phyloP scores from a whole-genome alignment of 768 basidiomycete species.

The Pseudohyphozyma bogoriensis region DNA sequence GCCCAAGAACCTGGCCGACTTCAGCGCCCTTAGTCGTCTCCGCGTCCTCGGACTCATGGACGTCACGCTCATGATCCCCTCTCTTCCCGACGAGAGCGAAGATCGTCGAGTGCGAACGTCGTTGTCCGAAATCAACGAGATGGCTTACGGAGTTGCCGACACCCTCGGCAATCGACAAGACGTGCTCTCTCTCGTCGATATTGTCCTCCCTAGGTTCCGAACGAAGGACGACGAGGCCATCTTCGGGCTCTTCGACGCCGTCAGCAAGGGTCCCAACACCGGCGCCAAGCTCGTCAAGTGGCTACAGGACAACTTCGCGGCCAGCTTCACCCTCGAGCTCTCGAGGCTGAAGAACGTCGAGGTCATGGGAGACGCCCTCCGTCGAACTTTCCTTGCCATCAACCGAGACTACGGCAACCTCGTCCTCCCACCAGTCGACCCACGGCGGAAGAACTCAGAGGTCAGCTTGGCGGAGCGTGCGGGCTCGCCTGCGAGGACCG shows the following conservation, averaged over 20 bases:
- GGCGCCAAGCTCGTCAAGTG: conserved; percentile 59
- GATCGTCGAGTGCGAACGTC: conserved; percentile 88
- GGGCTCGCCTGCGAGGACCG: conserved; percentile 48
- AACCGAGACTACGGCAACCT: conserved; percentile 70
- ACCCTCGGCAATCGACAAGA: conserved; percentile 63
- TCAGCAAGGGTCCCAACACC: conserved; percentile 43
- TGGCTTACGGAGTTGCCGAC: conserved; percentile 95
- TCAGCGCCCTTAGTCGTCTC: conserved; percentile 72
- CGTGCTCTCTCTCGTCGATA: conserved; percentile 77
- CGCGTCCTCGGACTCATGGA: conserved; percentile 96
- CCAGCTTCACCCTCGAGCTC: conserved; percentile 54
- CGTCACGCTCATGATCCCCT: conserved; percentile 56
- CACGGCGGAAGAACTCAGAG: conserved; percentile 24
- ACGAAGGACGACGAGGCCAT: conserved; percentile 67
- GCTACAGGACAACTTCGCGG: conserved; percentile 68
- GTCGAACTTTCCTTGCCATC: conserved; percentile 75
- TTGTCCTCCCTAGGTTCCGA: conserved; percentile 78
- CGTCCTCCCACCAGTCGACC: conserved; percentile 37
- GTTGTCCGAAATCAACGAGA: conserved; percentile 70
- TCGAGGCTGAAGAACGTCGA: conserved; percentile 46
- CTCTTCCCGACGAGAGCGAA: conserved; percentile 51
- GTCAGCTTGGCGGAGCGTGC: conserved; percentile 19
- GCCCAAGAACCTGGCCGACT: conserved; percentile 57
- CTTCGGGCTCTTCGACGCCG: conserved; percentile 84
- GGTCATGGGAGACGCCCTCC: conserved; percentile 61